Conservation (phyloP, 2,329 filamentous ascomycete species). For the Pseudocercospora vitis region DNA sequence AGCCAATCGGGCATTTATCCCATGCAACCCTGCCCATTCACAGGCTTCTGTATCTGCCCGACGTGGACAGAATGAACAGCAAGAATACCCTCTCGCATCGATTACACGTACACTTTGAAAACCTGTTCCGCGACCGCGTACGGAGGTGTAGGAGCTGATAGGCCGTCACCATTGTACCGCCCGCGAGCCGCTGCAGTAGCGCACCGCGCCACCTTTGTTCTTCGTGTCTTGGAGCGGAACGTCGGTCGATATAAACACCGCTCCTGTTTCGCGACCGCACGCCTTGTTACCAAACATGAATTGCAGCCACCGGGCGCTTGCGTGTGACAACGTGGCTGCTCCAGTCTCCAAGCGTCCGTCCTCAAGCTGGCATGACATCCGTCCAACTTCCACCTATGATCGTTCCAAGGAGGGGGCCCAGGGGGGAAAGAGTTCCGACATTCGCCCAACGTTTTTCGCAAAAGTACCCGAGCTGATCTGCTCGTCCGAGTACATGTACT, state of each 20-base stretch:
- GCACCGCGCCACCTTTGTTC: background rate
- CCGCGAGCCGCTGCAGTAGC: background rate
- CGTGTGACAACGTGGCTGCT: background rate
- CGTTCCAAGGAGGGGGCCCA: background rate
- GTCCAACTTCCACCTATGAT: background rate
- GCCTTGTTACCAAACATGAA: background rate
- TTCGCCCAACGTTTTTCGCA: background rate
- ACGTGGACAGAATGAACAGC: background rate
- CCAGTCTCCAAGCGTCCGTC: background rate
- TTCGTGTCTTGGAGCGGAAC: background rate
- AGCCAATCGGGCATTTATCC: background rate
- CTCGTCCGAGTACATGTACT: background rate
- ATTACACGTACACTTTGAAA: background rate
- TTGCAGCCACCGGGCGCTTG: background rate
- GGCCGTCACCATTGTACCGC: background rate
- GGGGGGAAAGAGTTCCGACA: background rate
- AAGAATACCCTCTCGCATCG: background rate
- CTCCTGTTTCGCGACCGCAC: background rate
- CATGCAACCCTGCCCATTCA: no score
- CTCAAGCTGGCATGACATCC: background rate
- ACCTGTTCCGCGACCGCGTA: slow-evolving; percentile 2
- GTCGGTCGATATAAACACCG: background rate
- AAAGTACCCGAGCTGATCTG: slow-evolving; percentile 1
- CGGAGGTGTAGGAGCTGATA: background rate
- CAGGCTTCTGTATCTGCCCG: background rate